Percentiles rank a stretch among this genome's conserved stretches.
Evolutionary conservation across 73 alveolate species (phyloP).

Genomic region (Symbiodinium pilosum): DNA sequence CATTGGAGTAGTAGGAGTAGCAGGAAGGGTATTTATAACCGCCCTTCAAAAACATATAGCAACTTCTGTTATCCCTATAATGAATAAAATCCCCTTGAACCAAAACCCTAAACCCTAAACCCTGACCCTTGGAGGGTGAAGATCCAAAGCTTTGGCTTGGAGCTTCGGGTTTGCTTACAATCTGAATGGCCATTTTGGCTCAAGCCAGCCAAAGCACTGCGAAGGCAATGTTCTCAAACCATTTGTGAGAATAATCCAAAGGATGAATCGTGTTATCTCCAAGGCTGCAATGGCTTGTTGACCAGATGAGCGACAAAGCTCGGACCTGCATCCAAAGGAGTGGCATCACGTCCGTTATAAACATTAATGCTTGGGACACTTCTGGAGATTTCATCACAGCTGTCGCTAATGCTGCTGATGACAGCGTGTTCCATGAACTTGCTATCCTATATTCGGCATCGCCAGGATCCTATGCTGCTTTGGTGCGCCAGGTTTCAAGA

Average conservation of each 20-base stretch:
- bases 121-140: too few species aligned
- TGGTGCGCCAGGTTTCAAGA: not conserved
- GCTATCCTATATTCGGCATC: not conserved
- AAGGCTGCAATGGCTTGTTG: not conserved
- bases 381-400: not conserved
- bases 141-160: too few species aligned
- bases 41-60: too few species aligned
- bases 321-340: not conserved
- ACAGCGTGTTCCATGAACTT: not conserved
- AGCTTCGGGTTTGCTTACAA: too few species aligned
- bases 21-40: too few species aligned
- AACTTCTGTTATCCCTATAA: too few species aligned
- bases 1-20: too few species aligned
- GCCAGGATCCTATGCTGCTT: not conserved
- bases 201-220: too few species aligned
- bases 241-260: too few species aligned
- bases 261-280: not conserved
- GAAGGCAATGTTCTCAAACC: not conserved
- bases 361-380: conserved; percentile 15
- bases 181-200: too few species aligned
- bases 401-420: not conserved
- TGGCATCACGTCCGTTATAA: not conserved
- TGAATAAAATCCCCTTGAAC: too few species aligned
- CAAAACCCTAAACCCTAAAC: too few species aligned
- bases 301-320: not conserved